phyloP scores from a whole-genome alignment of 164 flowering plant species.

The Amborella trichopoda region DNA sequence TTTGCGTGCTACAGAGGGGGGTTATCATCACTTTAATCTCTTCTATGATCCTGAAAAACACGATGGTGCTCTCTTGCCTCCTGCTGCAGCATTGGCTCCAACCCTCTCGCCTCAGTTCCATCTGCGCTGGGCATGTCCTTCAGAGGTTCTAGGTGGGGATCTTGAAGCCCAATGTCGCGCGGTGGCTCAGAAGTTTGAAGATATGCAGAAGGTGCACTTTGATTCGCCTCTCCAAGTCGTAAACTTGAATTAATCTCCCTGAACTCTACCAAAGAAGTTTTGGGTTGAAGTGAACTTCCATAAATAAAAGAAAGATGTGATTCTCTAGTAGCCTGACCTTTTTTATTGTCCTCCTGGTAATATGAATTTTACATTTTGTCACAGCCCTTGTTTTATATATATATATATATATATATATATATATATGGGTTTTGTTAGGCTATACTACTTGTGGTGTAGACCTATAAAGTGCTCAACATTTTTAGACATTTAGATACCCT shows the following conservation, averaged over 20 bases:
- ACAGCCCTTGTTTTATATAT: too few relatives aligned
- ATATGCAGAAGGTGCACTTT: conserved; percentile 56
- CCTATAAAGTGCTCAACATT: too few relatives aligned
- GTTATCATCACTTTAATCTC: conserved; percentile 72
- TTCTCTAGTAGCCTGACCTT: too few relatives aligned
- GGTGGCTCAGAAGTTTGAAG: conserved; percentile 41
- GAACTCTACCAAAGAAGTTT: too few relatives aligned
- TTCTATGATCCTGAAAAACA: conserved; percentile 71
- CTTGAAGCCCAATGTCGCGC: conserved; percentile 58
- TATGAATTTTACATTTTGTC: too few relatives aligned
- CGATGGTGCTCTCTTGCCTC: conserved; percentile 61
- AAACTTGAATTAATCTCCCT: not conserved
- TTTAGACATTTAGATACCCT: too few relatives aligned
- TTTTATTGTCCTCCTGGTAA: too few relatives aligned
- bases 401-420: too few relatives aligned
- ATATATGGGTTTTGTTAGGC: too few relatives aligned
- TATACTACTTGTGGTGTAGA: too few relatives aligned
- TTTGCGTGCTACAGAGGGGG: conserved; percentile 59
- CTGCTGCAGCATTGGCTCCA: conserved; percentile 97
- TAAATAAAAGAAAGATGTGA: too few relatives aligned
- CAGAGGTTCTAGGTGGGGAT: conserved; percentile 74
- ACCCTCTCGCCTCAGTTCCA: conserved; percentile 97
- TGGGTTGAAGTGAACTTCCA: too few relatives aligned
- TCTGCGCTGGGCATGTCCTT: conserved; percentile 92
- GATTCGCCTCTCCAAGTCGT: not conserved